These are phyloP conservation scores for Schwanniomyces pseudopolymorphus DNA, from an alignment of 805 yeast species.

Conservation along the genomic window DNA sequence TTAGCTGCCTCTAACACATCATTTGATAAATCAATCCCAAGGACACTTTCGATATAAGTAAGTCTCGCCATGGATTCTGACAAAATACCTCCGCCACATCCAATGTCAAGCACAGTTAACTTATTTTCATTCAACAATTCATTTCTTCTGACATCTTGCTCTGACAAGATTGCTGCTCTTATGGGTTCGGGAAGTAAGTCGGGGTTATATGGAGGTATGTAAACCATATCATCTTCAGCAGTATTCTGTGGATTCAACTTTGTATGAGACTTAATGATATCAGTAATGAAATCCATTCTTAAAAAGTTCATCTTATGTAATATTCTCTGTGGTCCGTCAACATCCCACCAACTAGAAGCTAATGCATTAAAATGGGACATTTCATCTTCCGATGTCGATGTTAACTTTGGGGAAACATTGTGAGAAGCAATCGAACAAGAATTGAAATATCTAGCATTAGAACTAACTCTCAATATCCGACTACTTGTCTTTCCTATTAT, in stretches of 20 bases:
- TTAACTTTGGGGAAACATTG: conserved; percentile 13
- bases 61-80: conserved; percentile 85
- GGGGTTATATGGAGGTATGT: conserved; percentile 75
- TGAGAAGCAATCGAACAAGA: not conserved
- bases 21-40: conserved; percentile 81
- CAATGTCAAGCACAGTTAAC: conserved; percentile 74
- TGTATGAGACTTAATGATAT: conserved; percentile 49
- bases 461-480: not conserved
- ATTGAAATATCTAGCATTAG: not conserved
- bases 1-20: conserved; percentile 83
- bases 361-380: conserved; percentile 77
- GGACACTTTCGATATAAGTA: conserved; percentile 58
- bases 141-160: conserved; percentile 49
- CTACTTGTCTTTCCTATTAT: not conserved
- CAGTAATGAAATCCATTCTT: conserved; percentile 82
- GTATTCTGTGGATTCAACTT: conserved; percentile 35
- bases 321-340: conserved; percentile 87
- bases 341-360: conserved; percentile 99
- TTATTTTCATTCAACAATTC: conserved; percentile 33
- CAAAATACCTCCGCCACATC: conserved; percentile 98
- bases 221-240: conserved; percentile 46
- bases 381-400: conserved; percentile 59
- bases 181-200: conserved; percentile 64
- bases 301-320: conserved; percentile 91
- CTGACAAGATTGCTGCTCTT: conserved; percentile 43